These are phyloP conservation scores for Mycena rebaudengoi DNA, from an alignment of 768 basidiomycete genomes.

Conservation along the genomic window DNA sequence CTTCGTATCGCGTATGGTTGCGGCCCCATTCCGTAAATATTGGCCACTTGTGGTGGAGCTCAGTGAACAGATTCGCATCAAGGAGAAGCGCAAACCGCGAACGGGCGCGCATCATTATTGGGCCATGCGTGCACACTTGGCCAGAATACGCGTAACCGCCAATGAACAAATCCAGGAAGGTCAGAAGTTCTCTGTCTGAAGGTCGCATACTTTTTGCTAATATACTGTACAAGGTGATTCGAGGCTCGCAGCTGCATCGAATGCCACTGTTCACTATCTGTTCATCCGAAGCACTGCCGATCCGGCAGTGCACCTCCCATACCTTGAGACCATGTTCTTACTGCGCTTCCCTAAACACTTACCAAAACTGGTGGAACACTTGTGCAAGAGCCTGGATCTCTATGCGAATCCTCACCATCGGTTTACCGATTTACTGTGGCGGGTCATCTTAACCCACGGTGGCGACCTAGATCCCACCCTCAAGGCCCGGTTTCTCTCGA, in stretches of 20 bases:
- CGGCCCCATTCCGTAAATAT: constrained; percentile 37
- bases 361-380: constrained; percentile 39
- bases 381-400: constrained; percentile 47
- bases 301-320: constrained; percentile 56
- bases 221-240: too few relatives aligned
- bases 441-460: constrained; percentile 41
- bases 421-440: constrained; percentile 53
- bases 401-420: constrained; percentile 42
- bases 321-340: constrained; percentile 50
- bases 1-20: constrained; percentile 37
- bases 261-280: constrained; percentile 51
- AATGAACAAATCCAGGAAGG: too few relatives aligned
- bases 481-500: constrained; percentile 45
- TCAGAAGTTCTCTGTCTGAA: too few relatives aligned
- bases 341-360: constrained; percentile 36
- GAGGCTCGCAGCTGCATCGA: constrained; percentile 32
- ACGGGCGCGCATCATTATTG: constrained; percentile 65
- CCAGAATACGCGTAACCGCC: constrained; percentile 30
- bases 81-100: constrained; percentile 9
- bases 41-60: constrained; percentile 62
- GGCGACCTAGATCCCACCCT: constrained; percentile 31
- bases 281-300: constrained; percentile 47
- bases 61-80: constrained; percentile 40
- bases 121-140: constrained; percentile 61
- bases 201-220: too few relatives aligned